A percentile compares a stretch with the other conserved stretches of the same genome.
These are phyloP conservation scores for Phellopilus nigrolimitatus DNA, from an alignment of 1,284 basidiomycete genomes.

Conservation along the genomic window DNA sequence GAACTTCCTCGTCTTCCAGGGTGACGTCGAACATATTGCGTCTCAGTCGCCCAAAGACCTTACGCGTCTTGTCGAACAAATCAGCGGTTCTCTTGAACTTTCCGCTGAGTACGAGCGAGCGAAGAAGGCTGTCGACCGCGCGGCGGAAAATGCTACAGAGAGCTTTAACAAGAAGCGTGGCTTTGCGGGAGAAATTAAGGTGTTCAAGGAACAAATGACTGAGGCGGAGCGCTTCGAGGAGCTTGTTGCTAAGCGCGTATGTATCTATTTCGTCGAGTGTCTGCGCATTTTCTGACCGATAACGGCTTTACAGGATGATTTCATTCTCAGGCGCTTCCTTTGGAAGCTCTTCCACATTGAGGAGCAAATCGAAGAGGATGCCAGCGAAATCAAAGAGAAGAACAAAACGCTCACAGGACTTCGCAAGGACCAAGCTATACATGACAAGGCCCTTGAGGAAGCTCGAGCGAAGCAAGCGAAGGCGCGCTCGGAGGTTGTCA, in stretches of 20 bases:
- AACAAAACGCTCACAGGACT: slow-evolving; percentile 67
- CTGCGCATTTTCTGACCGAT: slow-evolving; percentile 3
- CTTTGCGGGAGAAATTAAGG: slow-evolving; percentile 93
- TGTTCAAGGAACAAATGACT: slow-evolving; percentile 94
- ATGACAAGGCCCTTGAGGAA: slow-evolving; percentile 70
- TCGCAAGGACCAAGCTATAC: slow-evolving; percentile 60
- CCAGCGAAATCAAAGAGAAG: slow-evolving; percentile 64
- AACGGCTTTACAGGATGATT: slow-evolving; percentile 54
- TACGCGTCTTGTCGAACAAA: slow-evolving; percentile 90
- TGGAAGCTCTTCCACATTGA: slow-evolving; percentile 93
- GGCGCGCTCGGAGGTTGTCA: slow-evolving; percentile 66
- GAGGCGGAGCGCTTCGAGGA: slow-evolving; percentile 89
- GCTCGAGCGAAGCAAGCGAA: slow-evolving; percentile 79
- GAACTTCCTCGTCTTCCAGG: slow-evolving; percentile 99
- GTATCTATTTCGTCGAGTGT: slow-evolving; percentile 24
- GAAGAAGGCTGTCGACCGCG: slow-evolving; percentile 81
- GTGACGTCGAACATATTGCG: slow-evolving; percentile 97
- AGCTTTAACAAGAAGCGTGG: slow-evolving; percentile 92
- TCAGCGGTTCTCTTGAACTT: slow-evolving; percentile 89
- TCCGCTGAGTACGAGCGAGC: slow-evolving; percentile 87
- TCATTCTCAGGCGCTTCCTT: slow-evolving; percentile 78
- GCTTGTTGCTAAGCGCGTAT: slow-evolving; percentile 67
- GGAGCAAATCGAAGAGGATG: slow-evolving; percentile 69
- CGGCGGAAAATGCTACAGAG: slow-evolving; percentile 89
- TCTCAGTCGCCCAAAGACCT: slow-evolving; percentile 92